These are phyloP conservation scores for Alternaria burnsii DNA, from an alignment of 2,329 filamentous ascomycete species.

Conservation along the genomic window DNA sequence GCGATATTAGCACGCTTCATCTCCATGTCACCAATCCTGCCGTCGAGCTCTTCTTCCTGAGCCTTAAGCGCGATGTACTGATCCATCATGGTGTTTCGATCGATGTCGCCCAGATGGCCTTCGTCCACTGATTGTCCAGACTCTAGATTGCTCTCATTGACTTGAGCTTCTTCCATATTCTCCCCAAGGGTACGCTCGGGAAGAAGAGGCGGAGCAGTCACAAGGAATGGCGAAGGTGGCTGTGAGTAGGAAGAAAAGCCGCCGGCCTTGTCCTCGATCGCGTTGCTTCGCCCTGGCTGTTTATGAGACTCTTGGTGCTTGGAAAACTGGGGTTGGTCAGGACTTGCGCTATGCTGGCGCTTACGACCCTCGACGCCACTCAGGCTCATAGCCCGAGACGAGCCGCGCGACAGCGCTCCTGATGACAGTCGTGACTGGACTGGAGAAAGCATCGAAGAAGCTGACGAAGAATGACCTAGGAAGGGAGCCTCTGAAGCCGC, in stretches of 20 bases:
- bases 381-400: background rate
- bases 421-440: background rate
- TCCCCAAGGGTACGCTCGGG: no score
- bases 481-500: background rate
- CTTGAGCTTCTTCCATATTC: background rate
- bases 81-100: conserved; percentile 3
- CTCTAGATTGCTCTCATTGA: background rate
- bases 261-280: background rate
- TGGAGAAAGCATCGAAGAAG: background rate
- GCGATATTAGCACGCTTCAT: background rate
- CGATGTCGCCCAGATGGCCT: background rate
- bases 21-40: conserved; percentile 1
- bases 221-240: background rate
- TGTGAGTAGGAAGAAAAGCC: background rate
- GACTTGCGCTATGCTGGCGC: background rate
- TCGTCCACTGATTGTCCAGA: background rate
- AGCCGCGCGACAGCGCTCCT: background rate
- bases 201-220: background rate
- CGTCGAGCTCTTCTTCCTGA: conserved; percentile 8
- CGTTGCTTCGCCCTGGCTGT: background rate
- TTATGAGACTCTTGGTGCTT: background rate
- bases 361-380: background rate
- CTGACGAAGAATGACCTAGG: background rate
- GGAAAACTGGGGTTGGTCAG: no score
- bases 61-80: conserved; percentile 6